phyloP scores from a whole-genome alignment of 371 early-diverging fungal genomes.

The Syncephalastrum sp. region DNA sequence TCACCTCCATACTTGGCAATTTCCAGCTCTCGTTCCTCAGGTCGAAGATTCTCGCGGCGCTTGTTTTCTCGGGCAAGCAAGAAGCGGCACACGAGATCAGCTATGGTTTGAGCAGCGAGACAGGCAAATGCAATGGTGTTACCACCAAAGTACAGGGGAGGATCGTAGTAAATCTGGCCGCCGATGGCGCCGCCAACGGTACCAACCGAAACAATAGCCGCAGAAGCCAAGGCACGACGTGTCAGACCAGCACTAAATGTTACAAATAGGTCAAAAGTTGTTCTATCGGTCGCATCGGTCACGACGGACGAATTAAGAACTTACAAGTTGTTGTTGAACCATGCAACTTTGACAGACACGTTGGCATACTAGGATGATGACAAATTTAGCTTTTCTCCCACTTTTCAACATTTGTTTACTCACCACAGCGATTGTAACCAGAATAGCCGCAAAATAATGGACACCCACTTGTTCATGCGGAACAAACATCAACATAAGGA shows the following conservation, averaged over 20 bases:
- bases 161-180: constrained; percentile 36
- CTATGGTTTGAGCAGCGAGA: constrained; percentile 25
- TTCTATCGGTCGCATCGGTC: too few relatives aligned
- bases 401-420: not conserved
- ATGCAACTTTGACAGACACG: constrained; percentile 34
- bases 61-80: constrained; percentile 27
- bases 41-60: constrained; percentile 21
- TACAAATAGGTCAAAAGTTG: not conserved
- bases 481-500: constrained; percentile 33
- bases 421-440: constrained; percentile 26
- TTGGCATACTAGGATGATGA: constrained; percentile 24
- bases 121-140: constrained; percentile 19
- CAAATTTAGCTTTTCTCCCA: not conserved
- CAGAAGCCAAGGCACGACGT: constrained; percentile 39
- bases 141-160: constrained; percentile 13
- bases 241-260: constrained; percentile 28
- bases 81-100: constrained; percentile 23
- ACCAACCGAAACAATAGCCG: constrained; percentile 38
- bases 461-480: constrained; percentile 11
- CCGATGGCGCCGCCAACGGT: constrained; percentile 36
- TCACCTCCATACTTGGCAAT: constrained; percentile 31
- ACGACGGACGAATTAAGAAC: not conserved
- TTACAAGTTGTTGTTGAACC: constrained; percentile 43
- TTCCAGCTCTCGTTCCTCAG: constrained; percentile 25
- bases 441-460: constrained; percentile 27